Evolutionary conservation across 495 filamentous ascomycete species (phyloP).

Genomic region (Talaromyces trachyspermus): DNA sequence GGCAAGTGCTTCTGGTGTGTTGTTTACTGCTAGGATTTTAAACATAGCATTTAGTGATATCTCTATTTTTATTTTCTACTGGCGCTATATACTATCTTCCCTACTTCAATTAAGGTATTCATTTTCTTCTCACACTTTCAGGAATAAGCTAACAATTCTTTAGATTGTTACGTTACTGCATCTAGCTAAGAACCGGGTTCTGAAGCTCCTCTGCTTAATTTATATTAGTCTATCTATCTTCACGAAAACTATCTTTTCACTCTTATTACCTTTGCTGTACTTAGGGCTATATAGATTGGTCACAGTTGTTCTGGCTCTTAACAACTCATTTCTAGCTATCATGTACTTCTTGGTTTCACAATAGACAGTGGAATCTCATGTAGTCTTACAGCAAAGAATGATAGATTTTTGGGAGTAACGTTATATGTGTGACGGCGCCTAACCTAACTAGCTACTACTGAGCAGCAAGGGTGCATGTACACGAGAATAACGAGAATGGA

Average conservation of each 20-base stretch:
- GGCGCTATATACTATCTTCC: neutral
- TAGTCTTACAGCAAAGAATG: too few relatives aligned
- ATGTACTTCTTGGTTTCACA: too few relatives aligned
- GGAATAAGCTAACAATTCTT: neutral
- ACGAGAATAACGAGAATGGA: too few relatives aligned
- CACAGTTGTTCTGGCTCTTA: too few relatives aligned
- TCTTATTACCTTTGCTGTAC: neutral
- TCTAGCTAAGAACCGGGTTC: neutral
- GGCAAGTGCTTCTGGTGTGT: neutral
- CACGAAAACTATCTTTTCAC: neutral
- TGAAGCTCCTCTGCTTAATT: neutral
- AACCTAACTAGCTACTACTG: too few relatives aligned
- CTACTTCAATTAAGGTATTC: neutral
- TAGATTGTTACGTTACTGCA: neutral
- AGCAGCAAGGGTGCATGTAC: too few relatives aligned
- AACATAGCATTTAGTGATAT: neutral
- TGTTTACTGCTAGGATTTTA: neutral
- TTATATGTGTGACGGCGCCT: too few relatives aligned
- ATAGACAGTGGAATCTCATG: too few relatives aligned
- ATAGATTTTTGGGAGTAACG: too few relatives aligned
- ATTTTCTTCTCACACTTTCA: neutral
- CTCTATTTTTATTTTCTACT: neutral
- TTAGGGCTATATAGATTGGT: slow-evolving; percentile 3
- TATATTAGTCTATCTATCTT: neutral
- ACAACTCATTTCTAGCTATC: too few relatives aligned